Conservation (phyloP, 768 basidiomycete species). For the Strobilomyces dryophilus region DNA sequence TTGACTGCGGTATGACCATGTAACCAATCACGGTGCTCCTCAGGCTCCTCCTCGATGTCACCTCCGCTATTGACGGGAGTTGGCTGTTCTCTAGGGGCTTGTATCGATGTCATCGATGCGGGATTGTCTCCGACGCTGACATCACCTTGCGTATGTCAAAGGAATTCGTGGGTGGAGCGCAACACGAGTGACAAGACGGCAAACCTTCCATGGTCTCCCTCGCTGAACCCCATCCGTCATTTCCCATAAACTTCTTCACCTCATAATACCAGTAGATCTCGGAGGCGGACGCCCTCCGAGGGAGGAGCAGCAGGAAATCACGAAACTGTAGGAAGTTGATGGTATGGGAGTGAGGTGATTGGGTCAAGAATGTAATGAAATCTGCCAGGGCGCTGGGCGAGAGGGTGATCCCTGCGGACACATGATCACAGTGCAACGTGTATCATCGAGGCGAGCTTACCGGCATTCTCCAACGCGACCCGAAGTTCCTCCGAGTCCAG, state of each 20-base stretch:
- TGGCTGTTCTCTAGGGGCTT: slow-evolving; percentile 11
- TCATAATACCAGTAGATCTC: slow-evolving; percentile 88
- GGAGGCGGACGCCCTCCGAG: slow-evolving; percentile 70
- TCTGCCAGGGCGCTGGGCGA: slow-evolving; percentile 68
- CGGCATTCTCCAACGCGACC: slow-evolving; percentile 65
- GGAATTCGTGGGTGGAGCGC: slow-evolving; percentile 16
- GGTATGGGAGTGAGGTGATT: slow-evolving; percentile 61
- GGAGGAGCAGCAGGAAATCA: slow-evolving; percentile 84
- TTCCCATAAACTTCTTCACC: slow-evolving; percentile 60
- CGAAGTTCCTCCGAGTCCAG: slow-evolving; percentile 64
- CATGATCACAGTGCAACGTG: slow-evolving; percentile 16
- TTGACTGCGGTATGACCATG: slow-evolving; percentile 73
- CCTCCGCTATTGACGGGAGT: slow-evolving; percentile 31
- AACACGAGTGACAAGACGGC: slow-evolving; percentile 16
- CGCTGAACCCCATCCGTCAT: slow-evolving; percentile 74
- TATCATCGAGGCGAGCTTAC: slow-evolving; percentile 37
- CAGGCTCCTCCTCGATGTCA: slow-evolving; percentile 53
- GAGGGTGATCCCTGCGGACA: slow-evolving; percentile 60
- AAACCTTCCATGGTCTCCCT: slow-evolving; percentile 88
- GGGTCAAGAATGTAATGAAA: slow-evolving; percentile 75
- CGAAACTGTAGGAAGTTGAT: slow-evolving; percentile 85
- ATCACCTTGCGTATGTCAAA: slow-evolving; percentile 53
- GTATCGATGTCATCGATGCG: slow-evolving; percentile 28
- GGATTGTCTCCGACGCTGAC: slow-evolving; percentile 76
- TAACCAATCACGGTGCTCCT: slow-evolving; percentile 56